phyloP scores from a whole-genome alignment of 352 stramenopile species.

The Phytopythium ostracodes region DNA sequence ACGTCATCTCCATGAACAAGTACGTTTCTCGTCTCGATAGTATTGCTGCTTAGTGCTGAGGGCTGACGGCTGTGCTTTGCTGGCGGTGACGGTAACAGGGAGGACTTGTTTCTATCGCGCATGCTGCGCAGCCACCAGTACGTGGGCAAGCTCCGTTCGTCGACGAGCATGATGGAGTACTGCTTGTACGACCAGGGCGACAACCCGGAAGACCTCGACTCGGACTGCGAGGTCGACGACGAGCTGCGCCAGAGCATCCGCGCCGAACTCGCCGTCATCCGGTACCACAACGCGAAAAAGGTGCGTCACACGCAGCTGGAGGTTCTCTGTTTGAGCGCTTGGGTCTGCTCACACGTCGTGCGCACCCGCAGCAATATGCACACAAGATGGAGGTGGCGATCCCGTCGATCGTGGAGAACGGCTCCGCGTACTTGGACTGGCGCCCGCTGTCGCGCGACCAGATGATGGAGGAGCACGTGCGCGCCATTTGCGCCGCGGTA shows the following conservation, averaged over 20 bases:
- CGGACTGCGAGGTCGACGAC: slow-evolving; percentile 75
- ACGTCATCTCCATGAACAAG: slow-evolving; percentile 85
- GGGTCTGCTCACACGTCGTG: neutral
- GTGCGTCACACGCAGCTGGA: slow-evolving; percentile 10
- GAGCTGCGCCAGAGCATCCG: slow-evolving; percentile 72
- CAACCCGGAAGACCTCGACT: slow-evolving; percentile 83
- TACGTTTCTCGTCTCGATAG: slow-evolving; percentile 7
- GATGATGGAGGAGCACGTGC: slow-evolving; percentile 76
- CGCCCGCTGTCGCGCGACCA: slow-evolving; percentile 66
- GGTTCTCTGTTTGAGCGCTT: neutral
- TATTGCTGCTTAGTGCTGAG: no score
- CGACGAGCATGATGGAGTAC: slow-evolving; percentile 82
- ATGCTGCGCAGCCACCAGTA: slow-evolving; percentile 84
- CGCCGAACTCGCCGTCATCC: slow-evolving; percentile 66
- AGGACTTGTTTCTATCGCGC: slow-evolving; percentile 77
- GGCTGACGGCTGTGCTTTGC: neutral
- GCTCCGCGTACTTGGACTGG: slow-evolving; percentile 61
- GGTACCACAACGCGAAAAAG: slow-evolving; percentile 75
- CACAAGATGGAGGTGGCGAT: slow-evolving; percentile 86
- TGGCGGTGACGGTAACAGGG: slow-evolving; percentile 18
- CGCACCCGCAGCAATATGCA: slow-evolving; percentile 37
- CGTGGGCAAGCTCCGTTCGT: slow-evolving; percentile 82
- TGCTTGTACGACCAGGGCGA: slow-evolving; percentile 81
- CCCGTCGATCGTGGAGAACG: slow-evolving; percentile 60
- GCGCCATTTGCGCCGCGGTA: slow-evolving; percentile 56